phyloP scores from a whole-genome alignment of 2,329 filamentous ascomycete species.

The Clonostachys chloroleuca region DNA sequence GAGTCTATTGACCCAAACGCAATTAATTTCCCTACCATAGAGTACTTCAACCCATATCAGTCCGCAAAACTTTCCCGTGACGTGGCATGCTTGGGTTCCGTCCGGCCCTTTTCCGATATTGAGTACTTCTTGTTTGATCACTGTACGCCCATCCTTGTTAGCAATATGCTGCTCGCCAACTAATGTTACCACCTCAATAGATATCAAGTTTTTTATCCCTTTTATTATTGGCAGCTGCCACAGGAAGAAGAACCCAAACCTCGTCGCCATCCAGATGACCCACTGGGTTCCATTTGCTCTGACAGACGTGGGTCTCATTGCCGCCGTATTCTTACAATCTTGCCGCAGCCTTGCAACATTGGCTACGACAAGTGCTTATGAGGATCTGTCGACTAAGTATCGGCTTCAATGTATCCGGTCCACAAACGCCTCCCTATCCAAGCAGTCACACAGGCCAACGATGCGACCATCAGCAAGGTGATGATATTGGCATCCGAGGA shows the following conservation, averaged over 20 bases:
- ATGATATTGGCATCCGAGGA: background rate
- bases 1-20: no score
- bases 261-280: background rate
- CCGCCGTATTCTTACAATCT: background rate
- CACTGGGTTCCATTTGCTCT: background rate
- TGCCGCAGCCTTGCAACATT: background rate
- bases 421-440: no score
- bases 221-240: background rate
- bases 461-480: background rate
- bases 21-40: no score
- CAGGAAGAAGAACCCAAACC: background rate
- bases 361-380: background rate
- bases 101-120: background rate
- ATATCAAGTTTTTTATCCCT: background rate
- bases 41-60: no score
- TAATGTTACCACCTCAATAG: background rate
- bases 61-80: no score
- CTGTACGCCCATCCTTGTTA: background rate
- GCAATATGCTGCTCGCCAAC: background rate
- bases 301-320: background rate
- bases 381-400: background rate
- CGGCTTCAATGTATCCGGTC: background rate
- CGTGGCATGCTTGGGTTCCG: no score
- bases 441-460: background rate
- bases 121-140: background rate